These are phyloP conservation scores for Solanum pimpinellifolium DNA, from an alignment of 257 asterid genomes.

Conservation along the genomic window DNA sequence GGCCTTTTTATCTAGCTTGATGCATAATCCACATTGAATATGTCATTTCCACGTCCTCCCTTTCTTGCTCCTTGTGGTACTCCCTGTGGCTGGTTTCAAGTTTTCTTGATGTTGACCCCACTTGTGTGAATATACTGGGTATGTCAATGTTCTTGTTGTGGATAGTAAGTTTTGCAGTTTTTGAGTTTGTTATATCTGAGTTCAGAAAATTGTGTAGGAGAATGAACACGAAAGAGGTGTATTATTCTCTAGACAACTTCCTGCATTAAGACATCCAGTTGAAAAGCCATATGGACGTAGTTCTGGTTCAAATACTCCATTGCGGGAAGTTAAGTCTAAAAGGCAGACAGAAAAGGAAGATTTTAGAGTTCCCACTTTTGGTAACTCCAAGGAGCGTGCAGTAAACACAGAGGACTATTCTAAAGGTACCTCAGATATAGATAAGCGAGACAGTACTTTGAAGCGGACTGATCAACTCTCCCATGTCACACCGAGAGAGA, in stretches of 20 bases:
- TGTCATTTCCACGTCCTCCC: neutral
- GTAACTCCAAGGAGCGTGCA: slow-evolving; percentile 18
- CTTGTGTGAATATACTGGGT: neutral
- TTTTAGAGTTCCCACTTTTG: slow-evolving; percentile 54
- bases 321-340: slow-evolving; percentile 21
- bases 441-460: slow-evolving; percentile 8
- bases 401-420: neutral
- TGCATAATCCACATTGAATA: neutral
- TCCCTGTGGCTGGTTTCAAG: neutral
- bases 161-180: neutral
- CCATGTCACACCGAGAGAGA: slow-evolving; percentile 12
- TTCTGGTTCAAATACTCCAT: slow-evolving; percentile 20
- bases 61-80: neutral
- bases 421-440: slow-evolving; percentile 16
- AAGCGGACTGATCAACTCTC: slow-evolving; percentile 12
- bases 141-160: neutral
- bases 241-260: slow-evolving; percentile 21
- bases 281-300: slow-evolving; percentile 25
- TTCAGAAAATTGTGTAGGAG: slow-evolving; percentile 28
- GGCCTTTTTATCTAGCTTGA: neutral
- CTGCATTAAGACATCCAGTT: slow-evolving; percentile 20
- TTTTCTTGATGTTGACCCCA: neutral
- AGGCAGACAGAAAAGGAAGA: slow-evolving; percentile 52
- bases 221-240: slow-evolving; percentile 26
- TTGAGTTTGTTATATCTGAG: neutral